These are phyloP conservation scores for Oidium heveae DNA, from an alignment of 2,329 filamentous ascomycete genomes.

Conservation along the genomic window DNA sequence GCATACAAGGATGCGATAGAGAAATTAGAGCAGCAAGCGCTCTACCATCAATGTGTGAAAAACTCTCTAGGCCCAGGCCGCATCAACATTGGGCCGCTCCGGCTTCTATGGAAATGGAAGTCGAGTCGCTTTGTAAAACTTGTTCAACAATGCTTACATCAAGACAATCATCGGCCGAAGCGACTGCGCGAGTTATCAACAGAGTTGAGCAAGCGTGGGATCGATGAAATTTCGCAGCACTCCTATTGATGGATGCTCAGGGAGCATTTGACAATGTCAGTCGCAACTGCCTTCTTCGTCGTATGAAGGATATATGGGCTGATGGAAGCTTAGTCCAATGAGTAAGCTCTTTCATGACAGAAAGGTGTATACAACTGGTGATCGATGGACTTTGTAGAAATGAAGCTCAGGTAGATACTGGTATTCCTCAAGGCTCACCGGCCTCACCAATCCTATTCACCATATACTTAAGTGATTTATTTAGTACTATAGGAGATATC, in stretches of 20 bases:
- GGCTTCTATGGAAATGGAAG: neutral
- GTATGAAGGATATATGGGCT: neutral
- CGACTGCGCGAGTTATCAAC: too few species aligned
- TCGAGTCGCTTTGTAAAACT: neutral
- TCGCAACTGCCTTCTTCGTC: too few species aligned
- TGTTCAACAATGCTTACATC: neutral
- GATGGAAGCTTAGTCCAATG: neutral
- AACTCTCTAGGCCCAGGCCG: neutral
- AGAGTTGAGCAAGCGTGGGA: neutral
- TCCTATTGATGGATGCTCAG: neutral
- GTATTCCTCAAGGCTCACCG: too few species aligned
- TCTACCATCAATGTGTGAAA: neutral
- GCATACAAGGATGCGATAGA: neutral
- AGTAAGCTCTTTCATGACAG: neutral
- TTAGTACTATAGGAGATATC: too few species aligned
- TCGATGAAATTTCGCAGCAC: neutral
- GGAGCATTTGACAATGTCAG: neutral
- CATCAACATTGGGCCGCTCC: neutral
- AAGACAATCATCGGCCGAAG: neutral
- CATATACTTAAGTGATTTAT: too few species aligned
- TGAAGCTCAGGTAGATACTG: too few species aligned
- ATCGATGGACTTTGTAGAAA: neutral
- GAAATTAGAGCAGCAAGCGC: neutral
- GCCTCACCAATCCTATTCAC: too few species aligned
- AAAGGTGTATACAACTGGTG: neutral